Evolutionary conservation across 129 eudicot species (phyloP), one percentile per base, ranked within the genome.

Genomic region (Sambucus nigra): DNA sequence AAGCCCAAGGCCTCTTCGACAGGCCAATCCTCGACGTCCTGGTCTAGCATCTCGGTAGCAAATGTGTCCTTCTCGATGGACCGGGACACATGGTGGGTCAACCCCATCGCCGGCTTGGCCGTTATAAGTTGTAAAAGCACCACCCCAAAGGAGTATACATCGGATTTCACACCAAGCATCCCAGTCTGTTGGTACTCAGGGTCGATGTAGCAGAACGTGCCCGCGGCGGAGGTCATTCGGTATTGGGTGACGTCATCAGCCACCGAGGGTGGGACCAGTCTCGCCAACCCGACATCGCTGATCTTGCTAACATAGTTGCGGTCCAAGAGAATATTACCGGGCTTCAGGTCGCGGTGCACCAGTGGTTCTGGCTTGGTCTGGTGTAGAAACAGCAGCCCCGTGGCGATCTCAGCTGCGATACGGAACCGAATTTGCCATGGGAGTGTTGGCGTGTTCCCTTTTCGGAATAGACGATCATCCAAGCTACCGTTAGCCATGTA

Each of bases 151-250:
- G 94, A 76, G 45, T 84, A 84, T 1, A 84, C 76, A 35, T 84
- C 94, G 1, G 94, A 84, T 60, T 84, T 84, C n/a, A 76, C 82
- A 25, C 94, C 85, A 15, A 84, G 85, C 88, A 80, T 84, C 35
- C 94, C 88, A 2, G 88, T 73, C n/a, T n/a, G n/a, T n/a, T n/a
- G n/a, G n/a, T n/a, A n/a, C n/a, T n/a, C n/a, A n/a, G n/a, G n/a
- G n/a, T 28, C 80, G 88, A 80, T 84, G 49, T 80, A 84, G 56
- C 88, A 80, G 39, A 84, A 71, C 5, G 88, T 84, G 3, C 88
- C 94, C 10, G 88, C 88, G 2, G 88, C 59, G 17, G 88, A 80
- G 11, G 94, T 80, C 85, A 80, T 73, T 3, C 85, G 69, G 32
- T 71, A 80, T 64, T 84, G 88, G 12, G 94, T 80, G 14, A 84